These are phyloP conservation scores for Globisporangium orthogonon DNA, from an alignment of 352 stramenopile genomes.

Conservation along the genomic window DNA sequence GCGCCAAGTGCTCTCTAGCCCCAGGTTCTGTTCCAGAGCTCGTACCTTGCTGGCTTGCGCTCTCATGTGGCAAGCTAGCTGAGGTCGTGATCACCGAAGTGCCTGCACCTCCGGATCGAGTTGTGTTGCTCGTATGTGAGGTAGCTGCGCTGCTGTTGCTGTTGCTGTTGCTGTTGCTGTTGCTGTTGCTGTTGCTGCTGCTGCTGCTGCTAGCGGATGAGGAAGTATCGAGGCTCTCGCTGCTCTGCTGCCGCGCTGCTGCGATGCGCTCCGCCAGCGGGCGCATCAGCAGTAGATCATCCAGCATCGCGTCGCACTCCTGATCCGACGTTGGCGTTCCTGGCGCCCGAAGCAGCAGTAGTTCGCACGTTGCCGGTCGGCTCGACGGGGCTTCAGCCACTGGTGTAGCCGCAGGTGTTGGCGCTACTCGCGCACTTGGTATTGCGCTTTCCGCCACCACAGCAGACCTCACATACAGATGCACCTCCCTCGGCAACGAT, in stretches of 20 bases:
- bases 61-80: background rate
- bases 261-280: slow-evolving; percentile 10
- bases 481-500: background rate
- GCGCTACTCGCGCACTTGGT: background rate
- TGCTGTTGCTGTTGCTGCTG: slow-evolving; percentile 2
- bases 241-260: background rate
- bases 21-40: background rate
- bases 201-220: background rate
- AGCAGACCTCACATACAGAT: slow-evolving; percentile 5
- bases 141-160: background rate
- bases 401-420: background rate
- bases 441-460: background rate
- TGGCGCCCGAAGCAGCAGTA: background rate
- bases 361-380: background rate
- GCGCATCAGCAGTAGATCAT: slow-evolving; percentile 4
- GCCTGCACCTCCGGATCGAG: too few relatives aligned
- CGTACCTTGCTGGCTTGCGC: background rate
- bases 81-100: too few relatives aligned
- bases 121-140: background rate
- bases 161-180: background rate
- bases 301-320: slow-evolving; percentile 12
- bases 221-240: background rate
- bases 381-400: background rate
- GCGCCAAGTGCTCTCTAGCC: too few relatives aligned
- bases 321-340: slow-evolving; percentile 4